Evolutionary conservation across 331 rosid genomes (phyloP).

Genomic region (Acacia pycnantha): DNA sequence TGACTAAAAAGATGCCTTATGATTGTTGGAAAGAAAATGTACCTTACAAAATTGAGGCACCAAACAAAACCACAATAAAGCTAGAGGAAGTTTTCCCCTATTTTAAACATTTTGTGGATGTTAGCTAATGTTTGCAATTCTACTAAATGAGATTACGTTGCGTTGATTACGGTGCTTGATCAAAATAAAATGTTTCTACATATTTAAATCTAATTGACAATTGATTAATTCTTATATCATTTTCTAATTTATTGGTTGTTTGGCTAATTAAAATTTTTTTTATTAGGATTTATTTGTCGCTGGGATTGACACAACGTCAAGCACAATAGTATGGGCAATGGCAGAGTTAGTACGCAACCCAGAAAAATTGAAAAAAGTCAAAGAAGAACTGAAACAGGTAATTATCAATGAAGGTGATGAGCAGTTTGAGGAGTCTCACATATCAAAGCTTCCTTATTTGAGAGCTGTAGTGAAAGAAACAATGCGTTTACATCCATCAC

Average conservation of each 20-base stretch:
- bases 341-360: background rate
- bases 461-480: background rate
- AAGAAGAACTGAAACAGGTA: background rate
- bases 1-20: background rate
- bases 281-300: background rate
- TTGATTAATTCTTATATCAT: no score
- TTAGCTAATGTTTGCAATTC: background rate
- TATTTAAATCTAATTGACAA: background rate
- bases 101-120: background rate
- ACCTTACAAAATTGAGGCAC: no score
- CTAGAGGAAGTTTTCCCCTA: background rate
- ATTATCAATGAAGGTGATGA: background rate
- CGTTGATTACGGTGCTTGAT: background rate
- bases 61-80: no score
- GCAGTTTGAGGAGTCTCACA: background rate
- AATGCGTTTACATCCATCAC: background rate
- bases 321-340: background rate
- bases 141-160: background rate
- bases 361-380: background rate
- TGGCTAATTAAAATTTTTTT: no score
- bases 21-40: no score
- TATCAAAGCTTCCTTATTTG: background rate
- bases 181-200: background rate
- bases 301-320: background rate
- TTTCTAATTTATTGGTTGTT: background rate